phyloP scores from a whole-genome alignment of 2,329 filamentous ascomycete species.

The Huntiella savannae region DNA sequence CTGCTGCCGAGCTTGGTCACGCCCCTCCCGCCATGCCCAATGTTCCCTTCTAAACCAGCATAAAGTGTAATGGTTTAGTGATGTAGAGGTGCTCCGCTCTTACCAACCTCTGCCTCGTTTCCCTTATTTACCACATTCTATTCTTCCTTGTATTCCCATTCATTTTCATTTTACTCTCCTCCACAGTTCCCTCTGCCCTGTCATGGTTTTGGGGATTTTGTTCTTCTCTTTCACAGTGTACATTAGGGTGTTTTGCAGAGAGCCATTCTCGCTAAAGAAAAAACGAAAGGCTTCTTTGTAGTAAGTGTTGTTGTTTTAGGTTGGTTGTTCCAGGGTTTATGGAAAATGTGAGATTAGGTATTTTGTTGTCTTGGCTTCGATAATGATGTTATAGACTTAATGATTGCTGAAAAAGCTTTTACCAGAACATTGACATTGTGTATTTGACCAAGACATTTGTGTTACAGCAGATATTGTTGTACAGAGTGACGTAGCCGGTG shows the following conservation, averaged over 20 bases:
- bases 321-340: constrained; percentile 1
- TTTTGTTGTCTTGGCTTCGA: not conserved
- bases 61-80: not conserved
- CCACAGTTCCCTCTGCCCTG: not conserved
- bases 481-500: not conserved
- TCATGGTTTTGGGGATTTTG: not conserved
- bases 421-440: not conserved
- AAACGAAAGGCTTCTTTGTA: too few species aligned
- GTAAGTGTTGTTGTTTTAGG: constrained; percentile 6
- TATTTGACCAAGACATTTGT: not conserved
- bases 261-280: not conserved
- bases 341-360: constrained; percentile 10
- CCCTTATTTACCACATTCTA: not conserved
- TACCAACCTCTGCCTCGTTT: not conserved
- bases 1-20: constrained; percentile 51
- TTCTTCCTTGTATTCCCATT: not conserved
- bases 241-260: constrained; percentile 10
- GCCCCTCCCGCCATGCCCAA: constrained; percentile 30
- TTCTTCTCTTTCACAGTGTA: constrained; percentile 10
- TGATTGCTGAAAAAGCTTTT: not conserved
- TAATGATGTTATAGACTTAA: not conserved
- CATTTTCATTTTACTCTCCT: not conserved
- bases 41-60: constrained; percentile 42
- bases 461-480: not conserved
- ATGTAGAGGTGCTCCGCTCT: not conserved